These are phyloP conservation scores for Rhizopogon sp. DNA, from an alignment of 768 basidiomycete genomes.

Conservation along the genomic window DNA sequence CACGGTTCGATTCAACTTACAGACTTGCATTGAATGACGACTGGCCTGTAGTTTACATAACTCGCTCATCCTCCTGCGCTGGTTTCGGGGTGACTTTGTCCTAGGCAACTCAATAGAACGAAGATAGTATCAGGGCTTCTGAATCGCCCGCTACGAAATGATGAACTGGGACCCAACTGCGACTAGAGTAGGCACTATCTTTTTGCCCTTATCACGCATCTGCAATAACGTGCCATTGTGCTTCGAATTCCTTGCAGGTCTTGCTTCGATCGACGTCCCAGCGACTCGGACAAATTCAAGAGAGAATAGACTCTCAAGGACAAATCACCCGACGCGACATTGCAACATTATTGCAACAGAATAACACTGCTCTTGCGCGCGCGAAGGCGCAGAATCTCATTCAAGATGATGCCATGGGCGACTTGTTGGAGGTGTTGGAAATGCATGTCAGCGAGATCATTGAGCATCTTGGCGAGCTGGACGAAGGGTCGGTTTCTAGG, in stretches of 20 bases:
- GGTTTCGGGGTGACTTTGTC: not conserved
- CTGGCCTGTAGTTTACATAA: not conserved
- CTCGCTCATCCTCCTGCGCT: not conserved
- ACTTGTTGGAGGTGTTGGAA: slow-evolving; percentile 61
- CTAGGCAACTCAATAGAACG: too few relatives aligned
- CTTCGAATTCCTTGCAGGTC: slow-evolving; percentile 32
- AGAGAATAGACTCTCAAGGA: slow-evolving; percentile 60
- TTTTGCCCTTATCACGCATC: not conserved
- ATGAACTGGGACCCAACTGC: slow-evolving; percentile 24
- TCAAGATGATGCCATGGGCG: slow-evolving; percentile 54
- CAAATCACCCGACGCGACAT: slow-evolving; percentile 64
- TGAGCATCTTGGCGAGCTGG: slow-evolving; percentile 54
- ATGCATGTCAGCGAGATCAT: slow-evolving; percentile 61
- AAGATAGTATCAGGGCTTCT: too few relatives aligned
- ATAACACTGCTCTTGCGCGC: slow-evolving; percentile 58
- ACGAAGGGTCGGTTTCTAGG: slow-evolving; percentile 34
- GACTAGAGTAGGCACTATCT: slow-evolving; percentile 21
- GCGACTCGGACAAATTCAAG: slow-evolving; percentile 63
- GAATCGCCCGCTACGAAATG: slow-evolving; percentile 9
- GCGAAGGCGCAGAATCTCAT: slow-evolving; percentile 68
- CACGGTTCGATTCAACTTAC: not conserved
- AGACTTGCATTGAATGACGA: not conserved
- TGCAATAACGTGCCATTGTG: not conserved
- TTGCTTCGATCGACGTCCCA: slow-evolving; percentile 62
- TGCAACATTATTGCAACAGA: slow-evolving; percentile 57